Conservation (phyloP, 202 grass and related monocot genomes). For the Setaria italica region DNA sequence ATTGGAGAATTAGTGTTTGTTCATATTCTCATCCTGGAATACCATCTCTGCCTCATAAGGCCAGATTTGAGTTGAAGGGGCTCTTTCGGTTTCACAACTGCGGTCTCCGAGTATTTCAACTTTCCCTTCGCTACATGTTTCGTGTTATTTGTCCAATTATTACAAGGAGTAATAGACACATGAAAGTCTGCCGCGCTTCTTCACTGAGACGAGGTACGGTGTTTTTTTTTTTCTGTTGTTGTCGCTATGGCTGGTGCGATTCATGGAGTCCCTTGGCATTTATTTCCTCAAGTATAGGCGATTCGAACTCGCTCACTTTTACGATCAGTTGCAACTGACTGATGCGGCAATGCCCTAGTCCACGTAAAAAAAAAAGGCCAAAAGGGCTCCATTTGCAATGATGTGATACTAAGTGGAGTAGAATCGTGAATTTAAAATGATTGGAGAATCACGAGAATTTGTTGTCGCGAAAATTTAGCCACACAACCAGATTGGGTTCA, state of each 20-base stretch:
- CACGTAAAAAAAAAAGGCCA: neutral
- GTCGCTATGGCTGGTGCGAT: neutral
- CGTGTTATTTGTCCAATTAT: neutral
- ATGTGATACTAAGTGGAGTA: neutral
- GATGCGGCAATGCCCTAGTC: neutral
- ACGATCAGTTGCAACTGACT: too few species aligned
- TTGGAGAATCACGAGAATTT: neutral
- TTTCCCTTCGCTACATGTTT: neutral
- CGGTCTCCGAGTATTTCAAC: neutral
- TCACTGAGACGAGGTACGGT: too few species aligned
- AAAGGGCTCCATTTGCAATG: neutral
- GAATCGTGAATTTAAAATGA: neutral
- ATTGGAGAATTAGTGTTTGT: neutral
- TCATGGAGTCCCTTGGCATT: neutral
- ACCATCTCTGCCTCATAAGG: neutral
- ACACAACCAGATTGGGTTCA: neutral
- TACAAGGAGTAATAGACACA: neutral
- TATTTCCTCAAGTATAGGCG: neutral
- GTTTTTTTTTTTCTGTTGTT: too few species aligned
- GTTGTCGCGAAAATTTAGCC: neutral
- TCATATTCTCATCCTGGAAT: neutral
- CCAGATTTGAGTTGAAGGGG: neutral
- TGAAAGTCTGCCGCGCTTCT: neutral
- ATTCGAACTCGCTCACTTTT: neutral
- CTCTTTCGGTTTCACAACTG: neutral